Percentiles rank a stretch among this genome's conserved stretches.
Conservation (phyloP, 2,329 filamentous ascomycete genomes). For the Akanthomyces uredinophilus region DNA sequence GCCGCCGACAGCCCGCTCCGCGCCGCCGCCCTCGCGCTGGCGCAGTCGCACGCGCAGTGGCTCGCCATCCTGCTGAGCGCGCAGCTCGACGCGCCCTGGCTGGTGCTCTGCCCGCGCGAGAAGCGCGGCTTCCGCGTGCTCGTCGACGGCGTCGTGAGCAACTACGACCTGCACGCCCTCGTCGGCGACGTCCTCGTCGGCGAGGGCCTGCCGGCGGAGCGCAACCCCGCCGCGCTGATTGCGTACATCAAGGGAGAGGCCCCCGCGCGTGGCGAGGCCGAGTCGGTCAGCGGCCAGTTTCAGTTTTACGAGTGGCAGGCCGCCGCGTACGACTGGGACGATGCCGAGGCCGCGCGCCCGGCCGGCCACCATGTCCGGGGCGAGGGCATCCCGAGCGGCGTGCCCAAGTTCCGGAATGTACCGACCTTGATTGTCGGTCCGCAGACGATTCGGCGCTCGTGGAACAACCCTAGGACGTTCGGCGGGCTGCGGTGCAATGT, state of each 20-base stretch:
- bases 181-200: conserved; percentile 6
- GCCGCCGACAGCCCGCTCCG: not conserved
- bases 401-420: not conserved
- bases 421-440: conserved; percentile 11
- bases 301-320: conserved; percentile 12
- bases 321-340: conserved; percentile 2
- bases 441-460: conserved; percentile 1
- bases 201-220: not conserved
- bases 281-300: conserved; percentile 3
- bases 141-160: conserved; percentile 12
- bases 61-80: conserved; percentile 5
- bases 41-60: conserved; percentile 7
- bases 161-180: conserved; percentile 11
- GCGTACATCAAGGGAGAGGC: conserved; percentile 2
- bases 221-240: not conserved
- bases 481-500: not conserved
- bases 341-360: not conserved
- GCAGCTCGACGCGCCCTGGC: conserved; percentile 5
- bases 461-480: conserved; percentile 8
- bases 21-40: not conserved
- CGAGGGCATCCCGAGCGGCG: conserved; percentile 1
- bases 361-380: not conserved
- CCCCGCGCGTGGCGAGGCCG: not conserved
- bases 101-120: not conserved
- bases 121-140: conserved; percentile 1